Conservation (phyloP, 2,329 filamentous ascomycete species). For the Xylaria sp. region DNA sequence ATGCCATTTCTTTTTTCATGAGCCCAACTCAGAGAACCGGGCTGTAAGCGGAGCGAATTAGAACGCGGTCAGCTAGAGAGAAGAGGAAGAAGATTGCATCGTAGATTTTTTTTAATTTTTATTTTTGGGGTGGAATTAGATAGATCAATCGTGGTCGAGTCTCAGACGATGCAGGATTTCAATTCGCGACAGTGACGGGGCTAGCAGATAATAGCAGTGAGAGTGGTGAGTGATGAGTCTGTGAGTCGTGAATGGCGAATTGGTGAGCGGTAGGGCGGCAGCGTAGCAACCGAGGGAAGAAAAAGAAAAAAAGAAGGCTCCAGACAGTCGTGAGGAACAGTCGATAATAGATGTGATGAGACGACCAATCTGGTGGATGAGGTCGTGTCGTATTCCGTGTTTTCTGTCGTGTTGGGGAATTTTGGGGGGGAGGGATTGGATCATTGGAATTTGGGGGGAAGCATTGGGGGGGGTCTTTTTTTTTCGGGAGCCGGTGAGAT, state of each 20-base stretch:
- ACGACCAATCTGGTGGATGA: constrained; percentile 1
- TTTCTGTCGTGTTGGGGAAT: constrained; percentile 2
- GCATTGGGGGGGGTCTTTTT: too few relatives aligned
- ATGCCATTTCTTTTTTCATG: constrained; percentile 12
- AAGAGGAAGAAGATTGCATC: not conserved
- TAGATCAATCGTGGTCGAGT: not conserved
- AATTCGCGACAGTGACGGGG: not conserved
- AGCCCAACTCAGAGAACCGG: constrained; percentile 11
- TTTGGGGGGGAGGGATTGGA: too few relatives aligned
- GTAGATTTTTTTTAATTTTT: not conserved
- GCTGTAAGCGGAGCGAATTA: constrained; percentile 16
- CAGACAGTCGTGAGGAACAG: not conserved
- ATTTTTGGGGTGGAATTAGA: not conserved
- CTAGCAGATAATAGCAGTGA: too few relatives aligned
- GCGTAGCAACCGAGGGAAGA: constrained; percentile 4
- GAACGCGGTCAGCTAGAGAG: constrained; percentile 3
- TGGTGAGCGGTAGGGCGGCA: not conserved
- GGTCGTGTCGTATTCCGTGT: not conserved
- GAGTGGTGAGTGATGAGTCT: too few relatives aligned
- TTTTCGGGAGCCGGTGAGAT: constrained; percentile 15
- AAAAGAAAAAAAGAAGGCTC: not conserved
- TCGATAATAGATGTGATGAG: not conserved
- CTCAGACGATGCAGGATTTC: not conserved
- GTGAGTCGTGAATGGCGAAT: too few relatives aligned
- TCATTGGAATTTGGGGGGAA: too few relatives aligned